Evolutionary conservation across 2,329 filamentous ascomycete species (phyloP).

Genomic region (Cladosporium halotolerans): DNA sequence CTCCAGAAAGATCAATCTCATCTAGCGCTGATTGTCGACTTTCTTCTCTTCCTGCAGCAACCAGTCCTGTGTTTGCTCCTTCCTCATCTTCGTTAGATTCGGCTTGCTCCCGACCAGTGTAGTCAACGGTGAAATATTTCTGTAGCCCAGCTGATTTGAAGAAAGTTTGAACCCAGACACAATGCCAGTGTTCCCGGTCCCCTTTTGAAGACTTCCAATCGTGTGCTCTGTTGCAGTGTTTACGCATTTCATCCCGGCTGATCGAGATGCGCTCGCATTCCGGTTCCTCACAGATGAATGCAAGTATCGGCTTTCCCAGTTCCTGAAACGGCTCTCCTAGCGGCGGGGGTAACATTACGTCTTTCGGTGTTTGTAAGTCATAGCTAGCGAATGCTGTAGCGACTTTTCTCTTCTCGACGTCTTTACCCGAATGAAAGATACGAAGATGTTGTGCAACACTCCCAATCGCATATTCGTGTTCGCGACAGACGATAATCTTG

Average conservation of each 20-base stretch:
- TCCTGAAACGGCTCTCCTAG: not conserved
- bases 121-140: constrained; percentile 12
- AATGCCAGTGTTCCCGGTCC: constrained; percentile 1
- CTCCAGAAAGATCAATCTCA: not conserved
- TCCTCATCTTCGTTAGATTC: not conserved
- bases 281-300: not conserved
- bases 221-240: not conserved
- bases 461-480: too few relatives aligned
- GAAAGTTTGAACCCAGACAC: constrained; percentile 14
- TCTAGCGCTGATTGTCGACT: not conserved
- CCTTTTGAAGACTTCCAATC: constrained; percentile 8
- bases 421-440: not conserved
- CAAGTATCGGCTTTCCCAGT: not conserved
- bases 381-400: not conserved
- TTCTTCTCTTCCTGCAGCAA: not conserved
- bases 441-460: too few relatives aligned
- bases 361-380: not conserved
- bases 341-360: not conserved
- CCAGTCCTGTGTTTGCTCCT: not conserved
- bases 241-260: not conserved
- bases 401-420: not conserved
- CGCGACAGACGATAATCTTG: too few relatives aligned
- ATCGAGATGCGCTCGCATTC: not conserved
- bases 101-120: not conserved
- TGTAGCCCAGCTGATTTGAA: constrained; percentile 11